phyloP scores from a whole-genome alignment of 108 stramenopile species.

The Cyclotella choctawhatcheeana region DNA sequence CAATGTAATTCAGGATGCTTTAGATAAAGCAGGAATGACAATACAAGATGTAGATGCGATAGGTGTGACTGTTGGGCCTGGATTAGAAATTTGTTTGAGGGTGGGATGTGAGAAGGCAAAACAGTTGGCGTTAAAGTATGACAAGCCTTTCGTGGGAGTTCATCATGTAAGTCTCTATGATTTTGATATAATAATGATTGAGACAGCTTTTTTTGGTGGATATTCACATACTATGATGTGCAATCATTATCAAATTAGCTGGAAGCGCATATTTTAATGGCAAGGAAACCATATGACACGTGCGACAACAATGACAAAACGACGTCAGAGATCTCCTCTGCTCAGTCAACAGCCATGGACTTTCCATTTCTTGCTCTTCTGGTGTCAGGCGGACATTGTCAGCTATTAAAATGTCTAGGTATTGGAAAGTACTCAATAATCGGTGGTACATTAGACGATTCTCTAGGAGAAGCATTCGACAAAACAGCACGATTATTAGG shows the following conservation, averaged over 20 bases:
- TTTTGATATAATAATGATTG: too few relatives aligned
- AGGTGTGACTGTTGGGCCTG: conserved; percentile 98
- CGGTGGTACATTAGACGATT: conserved; percentile 97
- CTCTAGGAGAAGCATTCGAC: conserved; percentile 93
- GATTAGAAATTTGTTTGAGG: conserved; percentile 96
- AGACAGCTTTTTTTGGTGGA: too few relatives aligned
- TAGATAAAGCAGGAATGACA: conserved; percentile 72
- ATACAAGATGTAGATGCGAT: conserved; percentile 92
- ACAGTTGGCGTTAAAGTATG: conserved; percentile 73
- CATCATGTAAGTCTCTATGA: conserved; percentile 70
- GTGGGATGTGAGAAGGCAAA: conserved; percentile 90
- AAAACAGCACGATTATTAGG: conserved; percentile 94
- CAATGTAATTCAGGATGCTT: conserved; percentile 76
- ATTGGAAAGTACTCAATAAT: conserved; percentile 85
- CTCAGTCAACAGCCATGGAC: conserved; percentile 55
- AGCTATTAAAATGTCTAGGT: conserved; percentile 86
- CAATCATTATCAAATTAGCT: too few relatives aligned
- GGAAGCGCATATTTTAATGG: conserved; percentile 97
- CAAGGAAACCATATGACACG: conserved; percentile 68
- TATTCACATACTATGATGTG: too few relatives aligned
- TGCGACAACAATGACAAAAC: conserved; percentile 18
- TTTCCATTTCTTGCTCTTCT: conserved; percentile 97
- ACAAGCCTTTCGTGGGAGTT: conserved; percentile 93
- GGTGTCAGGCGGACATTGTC: conserved; percentile 97
- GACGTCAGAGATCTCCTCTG: conserved; percentile 11